Conservation (phyloP, 129 eudicot species). For the Flaveria bidentis region DNA sequence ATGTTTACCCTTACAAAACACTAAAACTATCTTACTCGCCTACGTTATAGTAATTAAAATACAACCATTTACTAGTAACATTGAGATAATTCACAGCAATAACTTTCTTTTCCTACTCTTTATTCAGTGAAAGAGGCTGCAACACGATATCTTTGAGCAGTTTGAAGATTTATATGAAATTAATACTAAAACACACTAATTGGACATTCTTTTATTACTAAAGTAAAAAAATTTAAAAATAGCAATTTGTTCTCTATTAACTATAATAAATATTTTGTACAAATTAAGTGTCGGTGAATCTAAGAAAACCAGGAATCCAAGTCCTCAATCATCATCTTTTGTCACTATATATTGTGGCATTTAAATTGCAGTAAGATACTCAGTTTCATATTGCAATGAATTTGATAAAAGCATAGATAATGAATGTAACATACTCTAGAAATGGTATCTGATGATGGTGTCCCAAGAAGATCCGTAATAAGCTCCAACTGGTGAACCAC, state of each 20-base stretch:
- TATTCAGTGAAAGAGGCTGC: background rate
- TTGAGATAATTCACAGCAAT: no score
- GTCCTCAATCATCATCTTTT: background rate
- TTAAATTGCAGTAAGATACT: background rate
- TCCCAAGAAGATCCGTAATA: slow-evolving; percentile 45
- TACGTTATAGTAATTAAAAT: no score
- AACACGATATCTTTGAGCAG: background rate
- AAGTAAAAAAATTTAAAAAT: background rate
- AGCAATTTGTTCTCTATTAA: background rate
- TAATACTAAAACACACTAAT: background rate
- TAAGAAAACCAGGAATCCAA: background rate
- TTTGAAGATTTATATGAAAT: background rate
- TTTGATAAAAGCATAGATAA: background rate
- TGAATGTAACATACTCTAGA: slow-evolving; percentile 42
- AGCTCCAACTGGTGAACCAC: slow-evolving; percentile 56
- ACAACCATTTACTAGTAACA: background rate
- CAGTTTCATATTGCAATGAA: background rate
- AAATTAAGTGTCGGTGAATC: background rate
- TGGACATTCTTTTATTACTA: no score
- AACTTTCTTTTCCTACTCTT: no score
- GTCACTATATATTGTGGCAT: background rate
- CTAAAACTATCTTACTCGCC: background rate
- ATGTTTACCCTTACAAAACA: background rate
- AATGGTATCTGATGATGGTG: slow-evolving; percentile 61
- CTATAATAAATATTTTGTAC: background rate